Conservation (phyloP, 2,329 filamentous ascomycete species). For the Sclerotinia sclerotiorum region DNA sequence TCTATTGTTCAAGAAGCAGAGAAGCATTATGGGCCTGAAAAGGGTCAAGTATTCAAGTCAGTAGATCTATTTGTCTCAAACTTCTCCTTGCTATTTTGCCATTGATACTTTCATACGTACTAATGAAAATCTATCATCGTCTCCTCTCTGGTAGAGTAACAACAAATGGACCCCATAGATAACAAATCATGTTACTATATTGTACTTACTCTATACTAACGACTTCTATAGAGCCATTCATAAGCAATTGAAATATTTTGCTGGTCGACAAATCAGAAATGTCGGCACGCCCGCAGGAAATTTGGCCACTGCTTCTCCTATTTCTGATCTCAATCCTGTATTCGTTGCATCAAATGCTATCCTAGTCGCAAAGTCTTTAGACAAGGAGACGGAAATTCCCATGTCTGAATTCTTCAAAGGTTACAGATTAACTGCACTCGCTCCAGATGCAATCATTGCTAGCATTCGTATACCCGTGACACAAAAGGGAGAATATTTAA, state of each 20-base stretch:
- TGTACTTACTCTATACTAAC: neutral
- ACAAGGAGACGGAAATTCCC: constrained; percentile 76
- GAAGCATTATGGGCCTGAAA: constrained; percentile 66
- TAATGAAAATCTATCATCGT: neutral
- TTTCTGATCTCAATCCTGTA: constrained; percentile 93
- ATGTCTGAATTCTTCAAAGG: constrained; percentile 92
- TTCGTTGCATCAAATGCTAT: constrained; percentile 84
- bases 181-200: neutral
- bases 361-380: constrained; percentile 74
- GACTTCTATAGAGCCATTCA: constrained; percentile 62
- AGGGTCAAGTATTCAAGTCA: constrained; percentile 68
- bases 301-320: constrained; percentile 89
- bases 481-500: constrained; percentile 77
- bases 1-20: constrained; percentile 77
- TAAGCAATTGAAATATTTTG: constrained; percentile 94
- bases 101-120: neutral
- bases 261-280: constrained; percentile 91
- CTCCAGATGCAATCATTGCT: constrained; percentile 79
- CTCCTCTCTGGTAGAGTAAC: neutral
- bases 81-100: no score
- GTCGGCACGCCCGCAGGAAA: constrained; percentile 97
- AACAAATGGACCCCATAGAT: neutral
- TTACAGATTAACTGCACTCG: constrained; percentile 81
- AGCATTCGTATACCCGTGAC: constrained; percentile 83
- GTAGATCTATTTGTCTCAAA: neutral